phyloP scores from a whole-genome alignment of 768 basidiomycete genomes.

The Pleurotus eryngii region DNA sequence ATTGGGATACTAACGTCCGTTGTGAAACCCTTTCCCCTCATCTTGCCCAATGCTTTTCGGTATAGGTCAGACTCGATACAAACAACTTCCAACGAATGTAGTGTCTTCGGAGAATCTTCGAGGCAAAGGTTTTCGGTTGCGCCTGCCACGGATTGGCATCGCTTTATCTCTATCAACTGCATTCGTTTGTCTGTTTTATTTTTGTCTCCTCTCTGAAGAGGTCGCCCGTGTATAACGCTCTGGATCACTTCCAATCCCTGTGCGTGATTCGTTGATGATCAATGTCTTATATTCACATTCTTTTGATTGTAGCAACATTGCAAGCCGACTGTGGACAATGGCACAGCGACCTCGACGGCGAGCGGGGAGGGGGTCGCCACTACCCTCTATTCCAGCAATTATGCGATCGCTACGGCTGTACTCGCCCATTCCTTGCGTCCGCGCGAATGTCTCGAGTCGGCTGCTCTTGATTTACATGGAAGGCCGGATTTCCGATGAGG shows the following conservation, averaged over 20 bases:
- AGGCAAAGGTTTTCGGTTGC: background rate
- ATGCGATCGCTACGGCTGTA: constrained; percentile 24
- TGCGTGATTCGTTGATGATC: background rate
- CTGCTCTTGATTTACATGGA: constrained; percentile 30
- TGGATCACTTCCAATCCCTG: background rate
- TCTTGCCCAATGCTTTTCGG: background rate
- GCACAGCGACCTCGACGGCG: background rate
- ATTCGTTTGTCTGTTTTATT: background rate
- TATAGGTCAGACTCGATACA: background rate
- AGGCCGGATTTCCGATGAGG: constrained; percentile 21
- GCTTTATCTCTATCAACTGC: background rate
- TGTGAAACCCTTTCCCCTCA: background rate
- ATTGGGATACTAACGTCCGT: background rate
- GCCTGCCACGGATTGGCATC: background rate
- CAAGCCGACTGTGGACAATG: background rate
- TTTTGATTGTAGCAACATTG: background rate
- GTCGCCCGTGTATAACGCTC: background rate
- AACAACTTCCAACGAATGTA: background rate
- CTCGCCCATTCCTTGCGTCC: constrained; percentile 25
- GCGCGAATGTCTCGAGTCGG: constrained; percentile 22
- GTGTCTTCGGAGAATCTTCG: background rate
- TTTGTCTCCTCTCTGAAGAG: background rate
- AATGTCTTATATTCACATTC: background rate
- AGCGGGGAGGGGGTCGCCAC: constrained; percentile 29
- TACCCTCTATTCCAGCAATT: constrained; percentile 28